Evolutionary conservation across 2,329 filamentous ascomycete genomes (phyloP), one percentile per base, ranked within the genome.

Genomic region (Fusarium humuli): DNA sequence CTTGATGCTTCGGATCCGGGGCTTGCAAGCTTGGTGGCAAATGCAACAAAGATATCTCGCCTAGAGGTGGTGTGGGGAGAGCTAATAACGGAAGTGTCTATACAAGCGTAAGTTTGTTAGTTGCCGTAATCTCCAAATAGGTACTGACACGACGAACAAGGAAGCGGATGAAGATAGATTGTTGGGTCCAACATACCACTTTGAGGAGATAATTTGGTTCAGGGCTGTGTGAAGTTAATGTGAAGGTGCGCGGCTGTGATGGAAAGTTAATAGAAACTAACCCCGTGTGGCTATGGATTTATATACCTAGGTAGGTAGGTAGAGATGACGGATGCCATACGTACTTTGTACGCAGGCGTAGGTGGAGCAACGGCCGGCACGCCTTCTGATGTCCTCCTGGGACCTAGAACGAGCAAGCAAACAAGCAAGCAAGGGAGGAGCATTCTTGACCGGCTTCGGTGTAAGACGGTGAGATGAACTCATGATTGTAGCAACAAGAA

Each of bases 391-490:
- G 57, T 63, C 50, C 50, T 67, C 50, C 55, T 37, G 16, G 18
- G 22, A 18, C 22, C 22, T 18, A 22, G 47, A 49, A 23, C 30
- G 27, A 53, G 47, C 20, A 34, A 34, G 32, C 47, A 34, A 34
- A 49, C 47, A 67, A 56, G 48, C 56, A 70, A 52, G 53, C 62
- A 55, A 64, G 61, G 62, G 64, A 66, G 48, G 41, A 50, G 7
- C 47, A 48, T 49, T 49, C 61, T 63, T 67, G 67, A 74, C 73
- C 73, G 73, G 71, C 63, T 68, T 69, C 70, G 73, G 71, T 72
- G 71, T 72, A 67, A 72, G 68, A 72, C 72, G 71, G 69, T 73
- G 61, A 73, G 61, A 50, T 57, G 32, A 40, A 37, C 22, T 57
- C 27, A 48, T 32, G 30, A 22, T 34, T 47, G n/a, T 54, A 64